These are phyloP conservation scores for Psilocybe tampanensis DNA, from an alignment of 768 basidiomycete genomes.

Conservation along the genomic window DNA sequence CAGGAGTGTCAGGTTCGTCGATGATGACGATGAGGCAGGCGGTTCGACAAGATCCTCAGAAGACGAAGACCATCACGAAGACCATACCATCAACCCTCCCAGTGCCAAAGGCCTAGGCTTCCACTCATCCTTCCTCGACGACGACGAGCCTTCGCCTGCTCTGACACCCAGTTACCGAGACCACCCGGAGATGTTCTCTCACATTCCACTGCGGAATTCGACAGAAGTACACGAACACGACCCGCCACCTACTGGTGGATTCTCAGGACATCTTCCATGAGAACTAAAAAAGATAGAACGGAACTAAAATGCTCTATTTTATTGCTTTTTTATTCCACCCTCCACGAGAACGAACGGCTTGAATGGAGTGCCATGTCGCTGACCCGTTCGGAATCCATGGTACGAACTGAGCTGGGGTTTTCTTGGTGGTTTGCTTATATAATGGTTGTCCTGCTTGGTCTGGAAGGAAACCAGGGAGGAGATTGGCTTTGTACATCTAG, in stretches of 20 bases:
- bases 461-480: too few species aligned
- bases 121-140: constrained; percentile 83
- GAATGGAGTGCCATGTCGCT: neutral
- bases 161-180: constrained; percentile 50
- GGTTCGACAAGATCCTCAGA: constrained; percentile 36
- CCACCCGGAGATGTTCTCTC: constrained; percentile 41
- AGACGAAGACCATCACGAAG: constrained; percentile 8
- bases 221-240: constrained; percentile 6
- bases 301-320: neutral
- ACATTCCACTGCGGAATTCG: constrained; percentile 11
- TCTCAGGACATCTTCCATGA: constrained; percentile 5
- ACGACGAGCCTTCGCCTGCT: constrained; percentile 58
- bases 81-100: constrained; percentile 19
- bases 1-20: constrained; percentile 63
- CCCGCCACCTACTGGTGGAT: constrained; percentile 4
- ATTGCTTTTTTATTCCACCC: neutral
- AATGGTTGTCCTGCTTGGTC: too few species aligned
- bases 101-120: constrained; percentile 50
- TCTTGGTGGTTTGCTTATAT: too few species aligned
- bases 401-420: too few species aligned
- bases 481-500: too few species aligned
- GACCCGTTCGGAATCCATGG: too few species aligned
- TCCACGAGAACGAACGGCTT: too few species aligned
- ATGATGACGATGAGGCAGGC: constrained; percentile 71
- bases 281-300: neutral